Base-by-base conservation (phyloP, 805 yeast species). In the Pachysolen tannophilus region DNA sequence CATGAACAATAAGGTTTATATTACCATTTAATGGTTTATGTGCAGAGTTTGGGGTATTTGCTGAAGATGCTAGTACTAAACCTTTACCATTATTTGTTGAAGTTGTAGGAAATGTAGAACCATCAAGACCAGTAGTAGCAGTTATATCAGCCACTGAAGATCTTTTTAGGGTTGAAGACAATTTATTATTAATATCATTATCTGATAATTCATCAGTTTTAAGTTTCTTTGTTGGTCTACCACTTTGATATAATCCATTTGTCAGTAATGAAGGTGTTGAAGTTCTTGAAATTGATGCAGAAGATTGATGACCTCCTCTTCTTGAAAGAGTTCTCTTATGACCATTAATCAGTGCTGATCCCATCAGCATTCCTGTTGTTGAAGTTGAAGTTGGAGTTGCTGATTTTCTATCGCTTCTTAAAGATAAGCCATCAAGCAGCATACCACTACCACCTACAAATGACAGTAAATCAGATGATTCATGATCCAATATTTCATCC, bases 401-500 rank as follows among this genome's bases (percentile, higher is more conserved):
- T 5, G 33, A 23, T 8, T 31, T 23, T n/a, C n/a, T n/a, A n/a
- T n/a, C n/a, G n/a, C n/a, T n/a, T n/a, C n/a, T n/a, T n/a, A n/a
- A n/a, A n/a, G n/a, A n/a, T n/a, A n/a, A n/a, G n/a, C n/a, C n/a
- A n/a, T n/a, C n/a, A n/a, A n/a, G n/a, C n/a, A n/a, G n/a, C n/a
- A n/a, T n/a, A n/a, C n/a, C n/a, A n/a, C n/a, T n/a, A n/a, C n/a
- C n/a, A n/a, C n/a, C n/a, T n/a, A n/a, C n/a, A n/a, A n/a, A n/a
- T n/a, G n/a, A n/a, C n/a, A n/a, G n/a, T n/a, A n/a, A n/a, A n/a
- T n/a, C n/a, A n/a, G n/a, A n/a, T 25, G 20, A 18, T 30, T 43
- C 44, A 23, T 43, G 38, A 14, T 43, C 46, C 14, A 37, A 31
- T n/a, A n/a, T n/a, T 13, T 38, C 37, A 20, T 47, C 72, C 38